Evolutionary conservation across 306 rosid species (phyloP), one percentile per base, ranked within the genome.

Genomic region (Citrullus mucosospermus): DNA sequence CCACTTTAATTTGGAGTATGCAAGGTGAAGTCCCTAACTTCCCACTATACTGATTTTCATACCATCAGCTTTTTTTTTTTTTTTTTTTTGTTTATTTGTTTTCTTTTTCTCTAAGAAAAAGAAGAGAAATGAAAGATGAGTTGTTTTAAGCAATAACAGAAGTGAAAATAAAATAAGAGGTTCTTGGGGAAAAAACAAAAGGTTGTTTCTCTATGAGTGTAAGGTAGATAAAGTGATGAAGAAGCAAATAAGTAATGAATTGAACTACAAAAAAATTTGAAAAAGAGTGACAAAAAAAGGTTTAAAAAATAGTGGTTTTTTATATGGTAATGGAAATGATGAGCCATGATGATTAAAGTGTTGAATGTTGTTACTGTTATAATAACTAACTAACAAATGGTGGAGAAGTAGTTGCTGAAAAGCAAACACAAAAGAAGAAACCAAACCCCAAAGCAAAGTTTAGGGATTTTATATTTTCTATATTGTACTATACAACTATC

Each of bases 371-470:
- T 48, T 48, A 57, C n/a, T 70, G 76, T 70, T 44, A n/a, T 67
- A 36, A 15, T 69, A n/a, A 43, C 41, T 50, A 69, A 12, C 76
- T 30, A 71, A 25, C 43, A 48, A 30, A 22, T 48, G 57, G 77
- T 71, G 77, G 20, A 72, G 15, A 25, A 28, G 59, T 72, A 2
- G 59, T 50, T 28, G 77, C 50, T 28, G 77, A 16, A 15, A 72
- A 73, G 56, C 58, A 22, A 20, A 7, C 41, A 14, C 59, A 44
- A 71, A 71, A 20, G 41, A 48, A 15, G 22, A 48, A 71, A 71
- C 41, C 20, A 46, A 71, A 48, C 58, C 76, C 20, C 9, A 48
- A 71, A 71, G 76, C 76, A 70, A 70, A 70, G 76, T 51, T 65
- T 36, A 1, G 1, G 3, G 15, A 48, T 48, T 48, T 48, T 12